phyloP scores from a whole-genome alignment of 2,329 filamentous ascomycete species.

The Verticillium longisporum region DNA sequence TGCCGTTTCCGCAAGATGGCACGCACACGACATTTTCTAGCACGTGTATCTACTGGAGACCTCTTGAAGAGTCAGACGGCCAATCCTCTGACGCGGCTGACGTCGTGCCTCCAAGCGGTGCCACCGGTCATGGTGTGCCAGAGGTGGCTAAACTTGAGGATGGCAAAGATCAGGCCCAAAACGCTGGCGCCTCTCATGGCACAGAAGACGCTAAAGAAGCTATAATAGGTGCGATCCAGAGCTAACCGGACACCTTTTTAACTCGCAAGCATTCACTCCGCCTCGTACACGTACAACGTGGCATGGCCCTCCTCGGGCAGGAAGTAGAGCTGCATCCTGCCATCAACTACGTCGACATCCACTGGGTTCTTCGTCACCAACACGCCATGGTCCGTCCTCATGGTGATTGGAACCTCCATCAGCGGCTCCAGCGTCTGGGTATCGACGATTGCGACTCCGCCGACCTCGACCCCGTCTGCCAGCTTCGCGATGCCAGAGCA shows the following conservation, averaged over 20 bases:
- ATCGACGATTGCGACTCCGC: slow-evolving; percentile 41
- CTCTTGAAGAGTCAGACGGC: not conserved
- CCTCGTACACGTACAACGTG: slow-evolving; percentile 40
- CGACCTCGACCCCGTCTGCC: slow-evolving; percentile 22
- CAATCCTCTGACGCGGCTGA: not conserved
- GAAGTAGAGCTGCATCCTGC: slow-evolving; percentile 37
- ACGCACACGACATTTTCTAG: slow-evolving; percentile 30
- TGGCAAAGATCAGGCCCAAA: not conserved
- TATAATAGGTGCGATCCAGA: not conserved
- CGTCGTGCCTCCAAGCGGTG: not conserved
- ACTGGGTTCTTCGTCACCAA: slow-evolving; percentile 41
- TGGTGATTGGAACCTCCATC: slow-evolving; percentile 35
- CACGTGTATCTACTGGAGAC: slow-evolving; percentile 31
- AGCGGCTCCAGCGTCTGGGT: slow-evolving; percentile 34
- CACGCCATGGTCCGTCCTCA: slow-evolving; percentile 28
- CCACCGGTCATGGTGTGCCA: not conserved
- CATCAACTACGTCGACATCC: slow-evolving; percentile 35
- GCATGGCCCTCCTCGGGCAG: slow-evolving; percentile 39
- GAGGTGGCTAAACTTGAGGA: not conserved
- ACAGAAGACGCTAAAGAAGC: not conserved
- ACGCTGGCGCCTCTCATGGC: not conserved
- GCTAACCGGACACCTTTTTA: not conserved
- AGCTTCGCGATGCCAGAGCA: slow-evolving; percentile 37
- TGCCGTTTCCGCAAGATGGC: slow-evolving; percentile 29
- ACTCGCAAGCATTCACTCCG: slow-evolving; percentile 5